Evolutionary conservation across 2,329 filamentous ascomycete species (phyloP).

Genomic region (Ophiostoma novo-ulmi): DNA sequence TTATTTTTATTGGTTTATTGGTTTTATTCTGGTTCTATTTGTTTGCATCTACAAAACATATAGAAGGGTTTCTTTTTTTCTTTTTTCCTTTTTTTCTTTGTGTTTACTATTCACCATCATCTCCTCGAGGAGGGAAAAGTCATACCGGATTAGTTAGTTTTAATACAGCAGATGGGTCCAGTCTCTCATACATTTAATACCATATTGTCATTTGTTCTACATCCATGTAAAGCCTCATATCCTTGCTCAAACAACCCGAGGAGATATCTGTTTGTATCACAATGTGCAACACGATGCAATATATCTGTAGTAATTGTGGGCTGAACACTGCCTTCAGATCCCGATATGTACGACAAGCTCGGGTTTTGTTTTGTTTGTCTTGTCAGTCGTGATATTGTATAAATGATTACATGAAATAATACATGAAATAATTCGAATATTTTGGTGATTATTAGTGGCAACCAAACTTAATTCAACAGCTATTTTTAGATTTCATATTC

Average conservation of each 20-base stretch:
- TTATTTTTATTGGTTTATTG: slow-evolving; percentile 11
- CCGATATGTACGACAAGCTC: not conserved
- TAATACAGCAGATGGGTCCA: not conserved
- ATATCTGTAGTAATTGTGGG: not conserved
- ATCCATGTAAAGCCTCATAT: too few relatives aligned
- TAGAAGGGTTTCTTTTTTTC: not conserved
- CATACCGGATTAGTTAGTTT: not conserved
- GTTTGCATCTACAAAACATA: not conserved
- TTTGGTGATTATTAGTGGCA: too few relatives aligned
- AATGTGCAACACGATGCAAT: not conserved
- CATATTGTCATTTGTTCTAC: not conserved
- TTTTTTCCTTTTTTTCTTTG: not conserved
- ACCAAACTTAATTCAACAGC: too few relatives aligned
- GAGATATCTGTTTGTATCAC: not conserved
- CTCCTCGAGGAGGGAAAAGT: not conserved
- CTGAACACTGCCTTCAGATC: not conserved
- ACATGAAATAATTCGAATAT: too few relatives aligned
- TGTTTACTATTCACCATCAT: not conserved
- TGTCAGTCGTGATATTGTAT: too few relatives aligned
- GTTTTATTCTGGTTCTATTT: not conserved
- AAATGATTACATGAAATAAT: too few relatives aligned
- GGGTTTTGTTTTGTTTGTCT: not conserved
- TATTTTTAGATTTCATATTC: too few relatives aligned
- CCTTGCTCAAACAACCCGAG: not conserved
- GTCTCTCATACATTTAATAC: not conserved